Percentiles rank a stretch among this genome's conserved stretches.
Evolutionary conservation across 257 asterid species (phyloP).

Genomic region (Rubia yunnanensis): DNA sequence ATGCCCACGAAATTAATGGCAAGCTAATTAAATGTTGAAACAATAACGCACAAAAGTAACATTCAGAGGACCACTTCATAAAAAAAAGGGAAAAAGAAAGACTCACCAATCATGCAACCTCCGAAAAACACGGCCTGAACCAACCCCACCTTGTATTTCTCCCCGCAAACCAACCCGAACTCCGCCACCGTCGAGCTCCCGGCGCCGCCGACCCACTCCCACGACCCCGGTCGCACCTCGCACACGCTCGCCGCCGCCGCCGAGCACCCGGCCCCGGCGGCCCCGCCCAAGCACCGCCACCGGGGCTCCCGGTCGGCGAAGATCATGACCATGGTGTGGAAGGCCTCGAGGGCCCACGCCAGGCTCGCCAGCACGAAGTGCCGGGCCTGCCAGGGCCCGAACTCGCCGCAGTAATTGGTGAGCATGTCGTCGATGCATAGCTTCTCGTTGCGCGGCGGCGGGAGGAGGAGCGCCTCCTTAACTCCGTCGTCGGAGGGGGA

Average conservation of each 20-base stretch:
- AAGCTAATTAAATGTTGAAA: too few species aligned
- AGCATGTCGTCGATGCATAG: constrained; percentile 67
- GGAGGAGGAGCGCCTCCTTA: constrained; percentile 30
- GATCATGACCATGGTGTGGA: constrained; percentile 83
- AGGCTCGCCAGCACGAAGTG: constrained; percentile 62
- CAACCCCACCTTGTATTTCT: constrained; percentile 72
- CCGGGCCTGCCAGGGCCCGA: constrained; percentile 72
- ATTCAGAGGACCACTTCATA: not conserved
- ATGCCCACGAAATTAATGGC: too few species aligned
- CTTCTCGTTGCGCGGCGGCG: constrained; percentile 17
- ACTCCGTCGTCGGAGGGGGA: constrained; percentile 8
- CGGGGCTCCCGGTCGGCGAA: constrained; percentile 77
- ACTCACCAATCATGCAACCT: constrained; percentile 81
- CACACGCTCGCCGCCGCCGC: constrained; percentile 36
- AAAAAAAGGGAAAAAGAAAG: not conserved
- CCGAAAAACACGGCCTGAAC: constrained; percentile 76
- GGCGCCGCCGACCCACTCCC: constrained; percentile 69
- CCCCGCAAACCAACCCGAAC: constrained; percentile 63
- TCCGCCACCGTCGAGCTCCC: constrained; percentile 69
- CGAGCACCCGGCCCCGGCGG: constrained; percentile 22
- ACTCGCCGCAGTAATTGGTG: constrained; percentile 64
- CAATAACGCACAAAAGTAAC: not conserved
- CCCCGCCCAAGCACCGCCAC: constrained; percentile 40
- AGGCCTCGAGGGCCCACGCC: constrained; percentile 87
- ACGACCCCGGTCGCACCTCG: constrained; percentile 43